Evolutionary conservation across 1,139 yeast species (phyloP).

Genomic region (Debaryomyces sp.): DNA sequence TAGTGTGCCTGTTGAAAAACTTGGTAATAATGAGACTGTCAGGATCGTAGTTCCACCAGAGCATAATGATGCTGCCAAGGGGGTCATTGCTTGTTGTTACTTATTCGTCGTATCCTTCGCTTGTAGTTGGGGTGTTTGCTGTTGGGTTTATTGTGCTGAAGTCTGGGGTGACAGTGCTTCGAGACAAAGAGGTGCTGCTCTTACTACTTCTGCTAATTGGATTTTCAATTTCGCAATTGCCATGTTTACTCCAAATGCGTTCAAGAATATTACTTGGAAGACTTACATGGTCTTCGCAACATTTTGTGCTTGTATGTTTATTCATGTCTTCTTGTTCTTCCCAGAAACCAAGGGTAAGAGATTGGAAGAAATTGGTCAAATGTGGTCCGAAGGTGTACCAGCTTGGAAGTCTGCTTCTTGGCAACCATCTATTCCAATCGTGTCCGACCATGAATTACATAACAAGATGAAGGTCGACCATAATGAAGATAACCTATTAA

Average conservation of each 20-base stretch:
- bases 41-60: conserved; percentile 44
- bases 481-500: conserved; percentile 20
- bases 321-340: conserved; percentile 69
- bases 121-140: conserved; percentile 61
- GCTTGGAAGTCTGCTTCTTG: conserved; percentile 57
- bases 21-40: conserved; percentile 45
- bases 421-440: conserved; percentile 44
- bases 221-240: conserved; percentile 55
- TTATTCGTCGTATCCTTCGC: conserved; percentile 58
- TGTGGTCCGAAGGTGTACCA: conserved; percentile 60
- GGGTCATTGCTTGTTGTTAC: conserved; percentile 62
- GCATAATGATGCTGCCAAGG: conserved; percentile 47
- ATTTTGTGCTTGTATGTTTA: conserved; percentile 55
- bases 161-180: conserved; percentile 58
- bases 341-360: conserved; percentile 65
- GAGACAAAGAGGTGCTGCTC: conserved; percentile 60
- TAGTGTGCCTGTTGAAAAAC: conserved; percentile 41
- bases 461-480: conserved; percentile 40
- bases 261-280: conserved; percentile 49
- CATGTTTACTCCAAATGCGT: conserved; percentile 53
- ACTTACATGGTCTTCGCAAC: conserved; percentile 50
- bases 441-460: conserved; percentile 45
- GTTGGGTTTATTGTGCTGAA: conserved; percentile 61
- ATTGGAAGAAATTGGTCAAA: conserved; percentile 63
- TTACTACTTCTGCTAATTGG: conserved; percentile 57